Evolutionary conservation across 2,329 filamentous ascomycete species (phyloP), one percentile per base, ranked within the genome.

Genomic region (Colletotrichum siamense): DNA sequence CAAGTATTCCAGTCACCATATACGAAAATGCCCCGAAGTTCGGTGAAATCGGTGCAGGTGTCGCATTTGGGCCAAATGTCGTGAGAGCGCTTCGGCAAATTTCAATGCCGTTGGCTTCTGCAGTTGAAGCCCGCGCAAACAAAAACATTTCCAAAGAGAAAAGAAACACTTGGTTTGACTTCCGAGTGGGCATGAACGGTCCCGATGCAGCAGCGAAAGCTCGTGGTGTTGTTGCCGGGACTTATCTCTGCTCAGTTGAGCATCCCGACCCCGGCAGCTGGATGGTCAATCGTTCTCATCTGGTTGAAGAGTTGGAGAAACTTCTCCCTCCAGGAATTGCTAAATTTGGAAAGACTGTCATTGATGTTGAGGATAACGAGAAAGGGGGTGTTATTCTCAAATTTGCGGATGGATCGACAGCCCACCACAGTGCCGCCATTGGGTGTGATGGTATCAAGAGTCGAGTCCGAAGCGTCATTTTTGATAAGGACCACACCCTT

Each of bases 61-160:
- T 91, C 55, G 88, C 87, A 6, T 87, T 90, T 77, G 87, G 84
- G 8, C 87, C 88, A 10, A 89, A 89, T 76, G 88, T 88, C 2
- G 86, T 89, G 3, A 59, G 24, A 59, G 55, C 55, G 55, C 55
- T 59, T 59, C 24, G 55, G 24, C 55, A 59, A 59, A 59, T 59
- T 59, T 59, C 55, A 59, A 59, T 2, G 55, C 24, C 55, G 4
- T 59, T 59, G 55, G 55, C 55, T 28, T 16, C 55, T 15, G 24
- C 24, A 1, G 55, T 59, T 26, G 55, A 59, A 28, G 55, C 55
- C 0, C 55, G 55, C 55, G 24, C 55, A 18, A 59, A 59, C 55
- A 59, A 59, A 26, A 59, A 59, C 24, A 59, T 65, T 26, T 44
- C 1, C 0, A 39, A 34, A 65, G 71, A 69, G 36, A 73, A 79